Percentiles rank a stretch among this genome's conserved stretches.
Evolutionary conservation across 192 early-diverging fungal genomes (phyloP).

Genomic region (Entomortierella beljakovae): DNA sequence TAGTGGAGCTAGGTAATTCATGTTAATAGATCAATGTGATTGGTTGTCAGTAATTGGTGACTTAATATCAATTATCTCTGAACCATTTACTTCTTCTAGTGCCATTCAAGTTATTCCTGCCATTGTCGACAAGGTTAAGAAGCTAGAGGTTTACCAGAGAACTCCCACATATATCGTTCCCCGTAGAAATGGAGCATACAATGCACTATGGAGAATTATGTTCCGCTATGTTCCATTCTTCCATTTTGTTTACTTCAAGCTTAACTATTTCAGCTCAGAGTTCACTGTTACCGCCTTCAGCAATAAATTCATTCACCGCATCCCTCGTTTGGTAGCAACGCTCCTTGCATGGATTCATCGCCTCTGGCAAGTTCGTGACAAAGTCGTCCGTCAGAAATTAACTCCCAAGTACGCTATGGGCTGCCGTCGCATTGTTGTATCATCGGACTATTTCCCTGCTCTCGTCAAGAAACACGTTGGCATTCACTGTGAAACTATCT

Average conservation of each 20-base stretch:
- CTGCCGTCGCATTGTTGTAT: slow-evolving; percentile 56
- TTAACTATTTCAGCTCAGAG: slow-evolving; percentile 47
- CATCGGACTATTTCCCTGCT: slow-evolving; percentile 51
- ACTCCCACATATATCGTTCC: slow-evolving; percentile 60
- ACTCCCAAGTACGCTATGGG: slow-evolving; percentile 61
- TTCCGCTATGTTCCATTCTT: slow-evolving; percentile 60
- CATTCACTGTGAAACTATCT: slow-evolving; percentile 37
- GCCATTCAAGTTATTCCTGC: slow-evolving; percentile 62
- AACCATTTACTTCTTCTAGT: slow-evolving; percentile 10
- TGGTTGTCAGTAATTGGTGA: neutral
- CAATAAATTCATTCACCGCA: slow-evolving; percentile 24
- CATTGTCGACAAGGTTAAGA: slow-evolving; percentile 55
- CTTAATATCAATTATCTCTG: neutral
- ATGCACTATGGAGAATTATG: slow-evolving; percentile 38
- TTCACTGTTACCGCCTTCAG: slow-evolving; percentile 46
- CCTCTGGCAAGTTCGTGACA: slow-evolving; percentile 33
- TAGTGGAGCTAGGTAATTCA: slow-evolving; percentile 59
- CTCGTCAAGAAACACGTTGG: slow-evolving; percentile 40
- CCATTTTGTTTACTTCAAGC: slow-evolving; percentile 38
- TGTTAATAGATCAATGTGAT: neutral
- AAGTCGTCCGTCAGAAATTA: slow-evolving; percentile 44
- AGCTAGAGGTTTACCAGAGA: slow-evolving; percentile 60
- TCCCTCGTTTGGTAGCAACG: slow-evolving; percentile 24
- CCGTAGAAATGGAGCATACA: slow-evolving; percentile 51
- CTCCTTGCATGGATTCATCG: slow-evolving; percentile 27